phyloP scores from a whole-genome alignment of 345 rosid species.

The Trapa incisa region DNA sequence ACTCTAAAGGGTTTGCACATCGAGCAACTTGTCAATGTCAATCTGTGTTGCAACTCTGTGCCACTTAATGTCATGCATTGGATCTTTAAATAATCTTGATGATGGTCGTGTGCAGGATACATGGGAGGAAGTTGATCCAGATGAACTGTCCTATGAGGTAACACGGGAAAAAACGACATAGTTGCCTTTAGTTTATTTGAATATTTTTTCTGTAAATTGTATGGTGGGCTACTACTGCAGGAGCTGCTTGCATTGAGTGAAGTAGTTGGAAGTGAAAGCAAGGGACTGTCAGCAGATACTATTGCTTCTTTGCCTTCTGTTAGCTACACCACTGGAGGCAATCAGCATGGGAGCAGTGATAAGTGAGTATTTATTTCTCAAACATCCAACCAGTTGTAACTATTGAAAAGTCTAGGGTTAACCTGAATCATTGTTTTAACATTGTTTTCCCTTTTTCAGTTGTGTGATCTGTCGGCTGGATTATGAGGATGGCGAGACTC shows the following conservation, averaged over 20 bases:
- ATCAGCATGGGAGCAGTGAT: constrained; percentile 70
- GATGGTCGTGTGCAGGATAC: constrained; percentile 38
- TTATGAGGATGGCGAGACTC: constrained; percentile 70
- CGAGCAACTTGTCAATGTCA: background rate
- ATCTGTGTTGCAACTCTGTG: background rate
- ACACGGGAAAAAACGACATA: background rate
- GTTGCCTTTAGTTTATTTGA: too few species aligned
- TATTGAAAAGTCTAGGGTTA: background rate
- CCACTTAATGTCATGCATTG: background rate
- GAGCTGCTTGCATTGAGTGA: constrained; percentile 92
- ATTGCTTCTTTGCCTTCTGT: constrained; percentile 70
- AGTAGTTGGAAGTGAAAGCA: constrained; percentile 76
- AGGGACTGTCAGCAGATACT: constrained; percentile 74
- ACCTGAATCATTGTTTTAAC: background rate
- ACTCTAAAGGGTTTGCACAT: background rate
- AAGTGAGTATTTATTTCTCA: constrained; percentile 39
- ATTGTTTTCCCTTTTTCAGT: constrained; percentile 24
- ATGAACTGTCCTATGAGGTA: constrained; percentile 91
- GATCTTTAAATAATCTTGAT: background rate
- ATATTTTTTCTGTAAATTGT: background rate
- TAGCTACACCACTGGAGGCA: constrained; percentile 54
- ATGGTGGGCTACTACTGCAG: constrained; percentile 22
- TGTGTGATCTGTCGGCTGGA: constrained; percentile 88
- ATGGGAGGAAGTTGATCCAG: constrained; percentile 95
- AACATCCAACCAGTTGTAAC: constrained; percentile 3